Evolutionary conservation across 2,329 filamentous ascomycete genomes (phyloP).

Genomic region (Monilinia polystroma): DNA sequence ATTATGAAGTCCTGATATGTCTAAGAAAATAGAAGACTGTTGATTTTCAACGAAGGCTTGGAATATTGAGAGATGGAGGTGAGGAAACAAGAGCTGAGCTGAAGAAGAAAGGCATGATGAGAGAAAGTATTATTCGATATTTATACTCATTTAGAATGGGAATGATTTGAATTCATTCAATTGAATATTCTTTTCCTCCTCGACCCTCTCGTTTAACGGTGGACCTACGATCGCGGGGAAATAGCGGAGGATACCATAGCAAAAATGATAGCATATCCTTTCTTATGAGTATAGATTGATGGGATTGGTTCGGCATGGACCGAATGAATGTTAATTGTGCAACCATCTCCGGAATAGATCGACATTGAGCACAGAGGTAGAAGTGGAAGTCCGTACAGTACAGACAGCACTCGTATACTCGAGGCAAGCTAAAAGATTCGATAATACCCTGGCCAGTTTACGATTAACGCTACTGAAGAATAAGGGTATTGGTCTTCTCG

Average conservation of each 20-base stretch:
- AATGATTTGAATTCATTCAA: neutral
- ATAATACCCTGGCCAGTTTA: neutral
- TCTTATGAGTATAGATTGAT: neutral
- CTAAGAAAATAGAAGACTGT: neutral
- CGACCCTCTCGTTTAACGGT: neutral
- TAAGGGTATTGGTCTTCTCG: neutral
- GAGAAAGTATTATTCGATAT: neutral
- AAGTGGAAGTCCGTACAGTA: neutral
- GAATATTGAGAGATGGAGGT: neutral
- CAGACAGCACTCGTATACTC: neutral
- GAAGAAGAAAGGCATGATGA: neutral
- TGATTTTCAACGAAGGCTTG: neutral
- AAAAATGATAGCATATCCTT: neutral
- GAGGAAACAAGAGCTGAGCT: slow-evolving; percentile 9
- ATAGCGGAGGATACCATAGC: neutral
- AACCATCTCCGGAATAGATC: slow-evolving; percentile 13
- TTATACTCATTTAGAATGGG: slow-evolving; percentile 3
- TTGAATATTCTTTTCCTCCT: neutral
- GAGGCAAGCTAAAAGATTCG: neutral
- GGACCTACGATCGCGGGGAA: slow-evolving; percentile 4
- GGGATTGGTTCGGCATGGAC: neutral
- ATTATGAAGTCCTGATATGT: neutral
- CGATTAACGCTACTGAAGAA: neutral
- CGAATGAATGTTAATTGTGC: neutral
- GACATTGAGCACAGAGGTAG: neutral